phyloP scores from a whole-genome alignment of 805 yeast species.

The Torulaspora gathmanii region DNA sequence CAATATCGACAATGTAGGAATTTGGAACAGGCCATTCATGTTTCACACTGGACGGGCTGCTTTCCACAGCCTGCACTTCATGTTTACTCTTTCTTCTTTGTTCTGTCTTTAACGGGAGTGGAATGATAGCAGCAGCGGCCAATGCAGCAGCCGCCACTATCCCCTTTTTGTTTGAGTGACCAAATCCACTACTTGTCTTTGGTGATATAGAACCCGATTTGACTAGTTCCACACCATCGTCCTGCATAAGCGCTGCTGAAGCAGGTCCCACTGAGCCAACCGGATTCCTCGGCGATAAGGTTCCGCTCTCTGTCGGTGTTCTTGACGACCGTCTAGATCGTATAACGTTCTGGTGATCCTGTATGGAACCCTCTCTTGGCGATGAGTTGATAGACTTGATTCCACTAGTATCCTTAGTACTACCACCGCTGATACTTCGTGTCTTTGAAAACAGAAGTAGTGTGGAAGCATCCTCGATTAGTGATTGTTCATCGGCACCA shows the following conservation, averaged over 20 bases:
- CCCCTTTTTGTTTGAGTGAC: slow-evolving; percentile 39
- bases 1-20: slow-evolving; percentile 65
- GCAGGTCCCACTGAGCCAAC: slow-evolving; percentile 47
- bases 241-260: slow-evolving; percentile 36
- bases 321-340: slow-evolving; percentile 9
- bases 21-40: slow-evolving; percentile 33
- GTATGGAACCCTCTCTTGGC: background rate
- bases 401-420: background rate
- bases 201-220: slow-evolving; percentile 6
- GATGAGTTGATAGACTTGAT: slow-evolving; percentile 2
- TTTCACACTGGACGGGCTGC: background rate
- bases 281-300: slow-evolving; percentile 20
- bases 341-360: slow-evolving; percentile 1
- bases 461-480: slow-evolving; percentile 57
- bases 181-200: background rate
- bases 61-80: slow-evolving; percentile 10
- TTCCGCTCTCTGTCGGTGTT: slow-evolving; percentile 13
- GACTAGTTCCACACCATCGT: slow-evolving; percentile 10
- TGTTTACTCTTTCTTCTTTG: slow-evolving; percentile 7
- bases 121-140: slow-evolving; percentile 76
- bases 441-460: slow-evolving; percentile 55
- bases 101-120: slow-evolving; percentile 46
- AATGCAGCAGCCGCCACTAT: slow-evolving; percentile 78
- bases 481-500: slow-evolving; percentile 23
- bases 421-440: slow-evolving; percentile 7